Conservation (phyloP, 371 early-diverging fungal genomes). For the Haplosporangium sp. region DNA sequence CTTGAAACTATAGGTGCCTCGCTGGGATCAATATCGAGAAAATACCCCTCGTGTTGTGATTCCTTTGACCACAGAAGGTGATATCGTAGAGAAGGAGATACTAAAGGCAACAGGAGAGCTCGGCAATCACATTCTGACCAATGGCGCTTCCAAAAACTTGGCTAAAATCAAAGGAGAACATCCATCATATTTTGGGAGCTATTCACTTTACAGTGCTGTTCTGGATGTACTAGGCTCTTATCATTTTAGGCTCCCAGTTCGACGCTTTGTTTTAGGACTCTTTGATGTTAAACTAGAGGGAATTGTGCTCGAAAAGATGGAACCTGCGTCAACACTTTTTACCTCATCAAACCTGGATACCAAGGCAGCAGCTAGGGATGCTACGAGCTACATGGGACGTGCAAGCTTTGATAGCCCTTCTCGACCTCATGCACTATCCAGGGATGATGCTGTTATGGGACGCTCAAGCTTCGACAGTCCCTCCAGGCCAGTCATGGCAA, state of each 20-base stretch:
- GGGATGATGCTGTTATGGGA: not conserved
- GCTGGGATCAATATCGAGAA: constrained; percentile 68
- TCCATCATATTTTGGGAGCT: constrained; percentile 69
- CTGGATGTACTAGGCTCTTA: constrained; percentile 74
- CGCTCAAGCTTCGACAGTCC: not conserved
- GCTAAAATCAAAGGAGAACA: constrained; percentile 70
- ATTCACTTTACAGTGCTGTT: constrained; percentile 73
- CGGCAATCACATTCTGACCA: constrained; percentile 89
- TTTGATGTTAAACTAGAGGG: constrained; percentile 78
- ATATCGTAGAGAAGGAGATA: constrained; percentile 74
- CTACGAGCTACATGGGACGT: not conserved
- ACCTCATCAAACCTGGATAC: not conserved
- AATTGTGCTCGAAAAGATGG: constrained; percentile 51
- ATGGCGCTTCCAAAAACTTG: constrained; percentile 78
- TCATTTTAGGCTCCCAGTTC: constrained; percentile 80
- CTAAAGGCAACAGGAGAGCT: constrained; percentile 83
- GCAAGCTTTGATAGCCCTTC: constrained; percentile 1
- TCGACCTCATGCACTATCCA: not conserved
- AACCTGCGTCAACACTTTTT: not conserved
- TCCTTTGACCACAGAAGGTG: constrained; percentile 55
- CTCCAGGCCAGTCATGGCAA: not conserved
- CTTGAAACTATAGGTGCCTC: constrained; percentile 62
- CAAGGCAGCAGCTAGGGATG: not conserved
- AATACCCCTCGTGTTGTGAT: constrained; percentile 62
- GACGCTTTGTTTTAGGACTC: constrained; percentile 83